Evolutionary conservation across 495 filamentous ascomycete genomes (phyloP).

Genomic region (Chaetomidium leptoderma): DNA sequence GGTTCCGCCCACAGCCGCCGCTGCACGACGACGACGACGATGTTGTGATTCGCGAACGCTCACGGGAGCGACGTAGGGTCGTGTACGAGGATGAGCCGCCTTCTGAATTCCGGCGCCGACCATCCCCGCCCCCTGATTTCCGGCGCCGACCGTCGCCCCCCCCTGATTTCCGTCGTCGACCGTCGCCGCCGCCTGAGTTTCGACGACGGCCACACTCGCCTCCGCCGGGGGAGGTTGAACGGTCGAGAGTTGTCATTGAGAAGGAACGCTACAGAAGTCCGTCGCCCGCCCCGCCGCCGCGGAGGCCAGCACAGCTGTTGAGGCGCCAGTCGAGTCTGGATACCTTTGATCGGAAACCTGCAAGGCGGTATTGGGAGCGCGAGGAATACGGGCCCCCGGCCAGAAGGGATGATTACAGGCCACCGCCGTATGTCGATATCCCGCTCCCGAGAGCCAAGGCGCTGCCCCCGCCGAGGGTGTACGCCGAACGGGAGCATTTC

Average conservation of each 20-base stretch:
- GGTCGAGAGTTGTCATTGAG: conserved; percentile 31
- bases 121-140: conserved; percentile 12
- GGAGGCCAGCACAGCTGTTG: conserved; percentile 30
- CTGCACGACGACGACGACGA: neutral
- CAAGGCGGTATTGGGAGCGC: conserved; percentile 40
- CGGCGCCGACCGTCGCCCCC: conserved; percentile 9
- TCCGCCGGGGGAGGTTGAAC: conserved; percentile 32
- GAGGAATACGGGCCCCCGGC: conserved; percentile 47
- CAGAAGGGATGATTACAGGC: conserved; percentile 36
- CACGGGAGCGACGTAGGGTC: neutral
- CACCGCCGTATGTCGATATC: conserved; percentile 49
- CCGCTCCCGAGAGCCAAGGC: conserved; percentile 49
- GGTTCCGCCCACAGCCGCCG: neutral
- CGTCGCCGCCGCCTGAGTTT: neutral
- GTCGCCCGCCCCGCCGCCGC: conserved; percentile 28
- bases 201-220: conserved; percentile 19
- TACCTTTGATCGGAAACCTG: conserved; percentile 49
- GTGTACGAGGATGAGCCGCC: conserved; percentile 32
- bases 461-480: conserved; percentile 46
- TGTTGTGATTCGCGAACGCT: neutral
- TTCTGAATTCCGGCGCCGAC: conserved; percentile 1
- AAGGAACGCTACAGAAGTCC: conserved; percentile 36
- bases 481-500: conserved; percentile 47
- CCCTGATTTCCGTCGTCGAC: conserved; percentile 14
- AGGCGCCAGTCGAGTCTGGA: conserved; percentile 47